Conservation (phyloP, 768 basidiomycete species). For the Royoungia palumana region DNA sequence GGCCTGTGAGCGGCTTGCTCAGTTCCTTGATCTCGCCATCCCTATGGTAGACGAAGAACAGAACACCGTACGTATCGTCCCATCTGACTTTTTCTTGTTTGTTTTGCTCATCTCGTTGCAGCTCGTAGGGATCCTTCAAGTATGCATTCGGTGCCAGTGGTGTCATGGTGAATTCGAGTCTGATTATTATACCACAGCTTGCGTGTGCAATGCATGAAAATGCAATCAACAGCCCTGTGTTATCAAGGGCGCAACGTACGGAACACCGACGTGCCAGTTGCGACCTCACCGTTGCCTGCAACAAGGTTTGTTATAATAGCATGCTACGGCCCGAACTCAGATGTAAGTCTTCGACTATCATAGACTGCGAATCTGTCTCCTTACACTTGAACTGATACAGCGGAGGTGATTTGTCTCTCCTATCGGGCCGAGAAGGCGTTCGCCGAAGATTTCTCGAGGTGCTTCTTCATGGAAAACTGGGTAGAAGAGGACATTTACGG, state of each 20-base stretch:
- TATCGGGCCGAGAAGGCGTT: neutral
- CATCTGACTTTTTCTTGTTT: neutral
- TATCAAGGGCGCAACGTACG: constrained; percentile 5
- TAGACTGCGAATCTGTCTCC: neutral
- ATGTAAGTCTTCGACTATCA: constrained; percentile 11
- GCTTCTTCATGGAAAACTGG: too few species aligned
- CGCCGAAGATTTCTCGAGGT: too few species aligned
- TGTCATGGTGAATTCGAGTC: neutral
- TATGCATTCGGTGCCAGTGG: neutral
- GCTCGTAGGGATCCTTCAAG: constrained; percentile 21
- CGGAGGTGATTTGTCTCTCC: neutral
- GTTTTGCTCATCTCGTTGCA: constrained; percentile 5
- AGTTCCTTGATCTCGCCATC: constrained; percentile 8
- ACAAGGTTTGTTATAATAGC: neutral
- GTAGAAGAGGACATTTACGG: too few species aligned
- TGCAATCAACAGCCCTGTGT: constrained; percentile 12
- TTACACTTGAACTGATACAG: constrained; percentile 7
- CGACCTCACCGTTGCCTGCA: constrained; percentile 2
- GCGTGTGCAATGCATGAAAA: constrained; percentile 25
- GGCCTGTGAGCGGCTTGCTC: constrained; percentile 8
- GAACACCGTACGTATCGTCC: constrained; percentile 5
- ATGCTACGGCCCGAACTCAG: neutral
- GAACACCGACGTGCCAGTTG: constrained; percentile 8
- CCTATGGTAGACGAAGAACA: constrained; percentile 8
- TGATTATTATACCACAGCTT: constrained; percentile 10